Base-by-base conservation (phyloP, 257 asterid species). In the Asclepias syriaca region DNA sequence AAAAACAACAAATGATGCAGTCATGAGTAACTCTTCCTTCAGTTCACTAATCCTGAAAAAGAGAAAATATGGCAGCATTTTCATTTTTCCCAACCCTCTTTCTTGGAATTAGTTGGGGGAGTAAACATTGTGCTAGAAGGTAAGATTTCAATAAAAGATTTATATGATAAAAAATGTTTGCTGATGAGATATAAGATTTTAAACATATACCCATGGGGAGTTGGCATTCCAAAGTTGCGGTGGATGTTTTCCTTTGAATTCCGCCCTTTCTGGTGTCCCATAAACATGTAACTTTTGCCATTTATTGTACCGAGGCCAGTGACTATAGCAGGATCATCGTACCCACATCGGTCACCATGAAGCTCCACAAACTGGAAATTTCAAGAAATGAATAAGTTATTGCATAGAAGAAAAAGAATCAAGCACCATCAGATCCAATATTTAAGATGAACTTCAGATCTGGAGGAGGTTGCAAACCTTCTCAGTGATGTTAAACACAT, bases 141-240 rank as follows among this genome's bases (percentile, higher is more conserved):
- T 45, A 48, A 46, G 49, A 72, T 22, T n/a, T 39, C 5, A 73
- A 53, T 21, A 68, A 70, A 74, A 45, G 50, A 37, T 8, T 40
- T 37, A 6, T 14, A 55, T 21, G 10, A 8, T 21, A 1, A 59
- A 16, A 75, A 19, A 34, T 45, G 21, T 48, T 54, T 32, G 24
- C 6, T 27, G 15, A 48, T 50, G 59, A 73, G 37, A 3, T 22
- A 7, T 40, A 37, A 43, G 19, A 22, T 9, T 49, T 61, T 53
- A 82, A 60, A 68, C 75, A 37, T 83, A 72, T 87, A 92, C 98
- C 98, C 98, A 77, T 92, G 98, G 65, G 98, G 98, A 55, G 98
- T 92, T 64, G 98, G 98, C 98, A 92, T 92, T 81, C 97, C 98
- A 80, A 92, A 90, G 89, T 92, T 92, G 19, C 98, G 90, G 67